Conservation (phyloP, 768 basidiomycete genomes). For the Tephrocybe rancida region DNA sequence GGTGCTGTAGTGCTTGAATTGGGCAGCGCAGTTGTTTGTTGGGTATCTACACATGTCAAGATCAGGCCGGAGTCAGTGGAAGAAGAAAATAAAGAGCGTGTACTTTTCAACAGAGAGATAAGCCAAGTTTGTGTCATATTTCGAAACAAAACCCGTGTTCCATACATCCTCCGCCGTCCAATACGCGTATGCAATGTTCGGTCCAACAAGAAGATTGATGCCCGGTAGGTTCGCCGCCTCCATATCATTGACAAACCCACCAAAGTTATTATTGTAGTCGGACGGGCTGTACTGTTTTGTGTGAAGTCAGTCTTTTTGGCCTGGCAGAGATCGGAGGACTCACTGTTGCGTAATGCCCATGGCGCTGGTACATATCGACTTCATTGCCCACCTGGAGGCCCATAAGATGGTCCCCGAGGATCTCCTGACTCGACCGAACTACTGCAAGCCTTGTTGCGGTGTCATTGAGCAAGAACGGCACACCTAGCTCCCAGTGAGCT, state of each 20-base stretch:
- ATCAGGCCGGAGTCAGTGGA: constrained; percentile 23
- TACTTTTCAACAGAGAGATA: constrained; percentile 62
- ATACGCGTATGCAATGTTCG: constrained; percentile 46
- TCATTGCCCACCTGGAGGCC: constrained; percentile 80
- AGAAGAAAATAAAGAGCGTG: constrained; percentile 16
- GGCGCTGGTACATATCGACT: constrained; percentile 50
- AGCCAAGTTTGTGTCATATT: constrained; percentile 40
- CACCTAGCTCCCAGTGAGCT: constrained; percentile 20
- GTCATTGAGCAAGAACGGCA: constrained; percentile 65
- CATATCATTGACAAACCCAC: constrained; percentile 27
- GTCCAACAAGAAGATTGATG: constrained; percentile 59
- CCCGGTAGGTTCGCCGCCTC: constrained; percentile 36
- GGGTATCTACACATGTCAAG: too few species aligned
- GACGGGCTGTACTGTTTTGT: constrained; percentile 35
- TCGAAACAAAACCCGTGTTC: constrained; percentile 49
- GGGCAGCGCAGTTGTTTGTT: constrained; percentile 60
- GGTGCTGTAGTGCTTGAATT: constrained; percentile 44
- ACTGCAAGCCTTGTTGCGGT: constrained; percentile 55
- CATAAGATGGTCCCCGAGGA: constrained; percentile 67
- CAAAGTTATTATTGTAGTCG: constrained; percentile 60
- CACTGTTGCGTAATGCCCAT: constrained; percentile 38
- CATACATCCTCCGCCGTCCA: constrained; percentile 58
- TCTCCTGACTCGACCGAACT: constrained; percentile 60
- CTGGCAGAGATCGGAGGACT: neutral
- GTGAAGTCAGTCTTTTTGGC: neutral